Evolutionary conservation across 257 asterid genomes (phyloP).

Genomic region (Nicotiana benthamiana): DNA sequence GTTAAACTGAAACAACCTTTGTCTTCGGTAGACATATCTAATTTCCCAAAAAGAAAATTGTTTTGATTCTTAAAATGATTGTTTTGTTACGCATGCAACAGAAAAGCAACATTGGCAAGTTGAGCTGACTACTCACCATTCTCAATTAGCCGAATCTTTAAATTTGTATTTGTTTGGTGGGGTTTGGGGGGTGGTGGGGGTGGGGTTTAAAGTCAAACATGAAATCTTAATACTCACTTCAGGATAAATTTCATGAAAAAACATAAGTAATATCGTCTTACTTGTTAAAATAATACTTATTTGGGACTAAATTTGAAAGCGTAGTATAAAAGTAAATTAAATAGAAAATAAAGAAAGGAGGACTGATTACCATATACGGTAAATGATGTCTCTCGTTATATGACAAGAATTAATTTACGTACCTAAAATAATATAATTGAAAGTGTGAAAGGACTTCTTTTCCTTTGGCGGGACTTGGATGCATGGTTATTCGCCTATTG

Average conservation of each 20-base stretch:
- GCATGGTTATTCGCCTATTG: not conserved
- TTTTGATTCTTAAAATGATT: not conserved
- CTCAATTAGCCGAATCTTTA: too few relatives aligned
- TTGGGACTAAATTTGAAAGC: too few relatives aligned
- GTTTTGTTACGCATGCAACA: not conserved
- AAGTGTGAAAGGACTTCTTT: not conserved
- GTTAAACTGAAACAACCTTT: not conserved
- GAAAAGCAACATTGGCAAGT: not conserved
- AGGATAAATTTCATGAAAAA: too few relatives aligned
- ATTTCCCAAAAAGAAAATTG: not conserved
- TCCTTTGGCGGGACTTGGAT: not conserved
- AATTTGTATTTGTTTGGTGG: too few relatives aligned
- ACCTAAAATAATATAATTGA: not conserved
- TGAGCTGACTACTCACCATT: not conserved
- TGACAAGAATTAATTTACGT: not conserved
- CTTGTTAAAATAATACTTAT: too few relatives aligned
- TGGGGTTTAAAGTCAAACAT: too few relatives aligned
- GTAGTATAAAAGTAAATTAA: too few relatives aligned
- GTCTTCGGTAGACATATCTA: not conserved
- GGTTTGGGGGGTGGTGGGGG: too few relatives aligned
- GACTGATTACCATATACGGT: too few relatives aligned
- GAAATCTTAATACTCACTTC: too few relatives aligned
- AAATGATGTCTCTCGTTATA: not conserved
- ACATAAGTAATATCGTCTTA: too few relatives aligned
- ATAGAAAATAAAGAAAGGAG: too few relatives aligned